Evolutionary conservation across 2,329 filamentous ascomycete genomes (phyloP), one percentile per base, ranked within the genome.

Genomic region (Hypoxylon sp.): DNA sequence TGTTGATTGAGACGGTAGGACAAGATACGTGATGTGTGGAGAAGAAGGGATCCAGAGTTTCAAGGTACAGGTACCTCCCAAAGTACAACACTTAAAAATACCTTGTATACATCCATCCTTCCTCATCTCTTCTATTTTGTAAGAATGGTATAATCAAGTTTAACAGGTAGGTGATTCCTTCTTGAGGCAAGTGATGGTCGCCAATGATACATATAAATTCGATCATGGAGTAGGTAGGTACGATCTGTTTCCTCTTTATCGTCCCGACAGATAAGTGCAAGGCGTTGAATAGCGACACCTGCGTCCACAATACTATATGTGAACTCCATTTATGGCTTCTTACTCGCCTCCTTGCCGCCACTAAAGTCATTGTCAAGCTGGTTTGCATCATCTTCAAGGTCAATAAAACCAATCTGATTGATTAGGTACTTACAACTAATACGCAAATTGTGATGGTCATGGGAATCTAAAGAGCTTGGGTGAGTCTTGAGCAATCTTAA

Each of bases 1-100:
- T 27, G 25, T 50, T 60, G 46, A 27, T 33, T 58, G 22, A 57
- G 54, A 61, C 57, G 62, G 49, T 64, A 64, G 44, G 51, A 65
- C 51, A 33, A 61, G 50, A 69, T 69, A 50, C 55, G 25, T 63
- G 7, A 64, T 72, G 31, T 64, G 69, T 70, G 61, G 64, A 58
- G 69, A 67, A 65, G 37, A 49, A 40, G 25, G 31, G 59, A 44
- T 50, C 37, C 37, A 55, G 61, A 50, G 54, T 60, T 63, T 66
- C 17, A 58, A 60, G 46, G 48, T 50, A 50, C 20, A 42, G 54
- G 33, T 48, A 37, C 25, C 35, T 58, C 14, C 31, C 42, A 8
- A 37, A 48, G 31, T 17, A 35, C 46, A 22, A 44, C 20, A 46
- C 42, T 25, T 17, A 20, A 13, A 46, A 4, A 27, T 27, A 27